A percentile compares a stretch with the other conserved stretches of the same genome.
Evolutionary conservation across 2,329 filamentous ascomycete genomes (phyloP).

Genomic region (Trichoderma sp.): DNA sequence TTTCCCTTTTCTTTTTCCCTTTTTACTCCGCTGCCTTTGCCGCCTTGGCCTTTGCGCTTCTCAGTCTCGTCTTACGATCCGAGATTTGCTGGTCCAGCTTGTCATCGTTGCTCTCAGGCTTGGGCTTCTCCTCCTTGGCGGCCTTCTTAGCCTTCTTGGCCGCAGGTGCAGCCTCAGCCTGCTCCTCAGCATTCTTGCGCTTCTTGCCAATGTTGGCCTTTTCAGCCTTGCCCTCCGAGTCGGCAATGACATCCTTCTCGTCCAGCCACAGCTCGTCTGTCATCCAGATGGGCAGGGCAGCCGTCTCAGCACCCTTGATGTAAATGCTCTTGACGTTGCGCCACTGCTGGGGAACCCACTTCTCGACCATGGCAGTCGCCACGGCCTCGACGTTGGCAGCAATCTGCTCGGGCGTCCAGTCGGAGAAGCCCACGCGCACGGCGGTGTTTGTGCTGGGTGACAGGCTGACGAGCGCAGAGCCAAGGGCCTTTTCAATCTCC

Average conservation of each 20-base stretch:
- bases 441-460: conserved; percentile 78
- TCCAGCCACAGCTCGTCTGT: conserved; percentile 90
- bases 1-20: conserved; percentile 27
- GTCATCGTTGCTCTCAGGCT: conserved; percentile 53
- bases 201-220: conserved; percentile 69
- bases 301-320: conserved; percentile 87
- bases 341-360: conserved; percentile 85
- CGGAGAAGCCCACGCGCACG: conserved; percentile 76
- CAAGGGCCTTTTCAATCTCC: conserved; percentile 79
- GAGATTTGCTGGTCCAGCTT: conserved; percentile 62
- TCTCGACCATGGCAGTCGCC: conserved; percentile 69
- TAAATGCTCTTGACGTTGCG: conserved; percentile 81
- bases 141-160: conserved; percentile 44
- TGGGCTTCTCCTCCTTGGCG: conserved; percentile 40
- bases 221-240: conserved; percentile 51
- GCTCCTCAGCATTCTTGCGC: conserved; percentile 58
- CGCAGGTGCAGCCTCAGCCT: conserved; percentile 47
- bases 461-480: conserved; percentile 79
- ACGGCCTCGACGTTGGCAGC: conserved; percentile 80
- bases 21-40: conserved; percentile 55
- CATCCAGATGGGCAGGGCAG: conserved; percentile 91
- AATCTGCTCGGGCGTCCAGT: conserved; percentile 74
- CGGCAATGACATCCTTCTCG: conserved; percentile 71
- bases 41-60: conserved; percentile 62
- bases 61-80: conserved; percentile 60